phyloP scores from a whole-genome alignment of 495 filamentous ascomycete genomes.

The Platismatia glauca region DNA sequence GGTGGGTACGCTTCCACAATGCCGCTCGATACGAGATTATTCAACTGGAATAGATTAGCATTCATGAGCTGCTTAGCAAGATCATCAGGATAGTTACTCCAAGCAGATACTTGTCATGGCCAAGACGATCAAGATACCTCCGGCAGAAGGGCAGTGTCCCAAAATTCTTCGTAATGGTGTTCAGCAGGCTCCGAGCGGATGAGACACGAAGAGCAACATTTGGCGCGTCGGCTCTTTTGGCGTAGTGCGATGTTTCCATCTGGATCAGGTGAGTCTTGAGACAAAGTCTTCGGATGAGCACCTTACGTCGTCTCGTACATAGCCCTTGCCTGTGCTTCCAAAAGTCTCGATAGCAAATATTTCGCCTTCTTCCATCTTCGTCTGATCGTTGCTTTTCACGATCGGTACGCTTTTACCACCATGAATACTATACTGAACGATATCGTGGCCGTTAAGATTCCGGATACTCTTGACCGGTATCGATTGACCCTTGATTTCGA shows the following conservation, averaged over 20 bases:
- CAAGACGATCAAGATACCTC: slow-evolving; percentile 55
- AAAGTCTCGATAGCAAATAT: slow-evolving; percentile 60
- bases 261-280: slow-evolving; percentile 26
- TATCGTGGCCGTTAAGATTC: slow-evolving; percentile 51
- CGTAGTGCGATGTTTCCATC: slow-evolving; percentile 48
- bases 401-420: slow-evolving; percentile 55
- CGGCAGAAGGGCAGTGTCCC: slow-evolving; percentile 53
- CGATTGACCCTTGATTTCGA: slow-evolving; percentile 47
- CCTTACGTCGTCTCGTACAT: slow-evolving; percentile 35
- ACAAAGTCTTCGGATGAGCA: background rate
- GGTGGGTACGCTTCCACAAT: slow-evolving; percentile 47
- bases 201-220: slow-evolving; percentile 43
- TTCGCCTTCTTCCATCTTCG: slow-evolving; percentile 60
- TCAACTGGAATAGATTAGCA: slow-evolving; percentile 33
- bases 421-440: slow-evolving; percentile 51
- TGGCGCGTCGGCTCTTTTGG: slow-evolving; percentile 43
- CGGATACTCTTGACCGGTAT: slow-evolving; percentile 52
- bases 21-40: slow-evolving; percentile 43
- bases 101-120: slow-evolving; percentile 50
- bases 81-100: slow-evolving; percentile 34
- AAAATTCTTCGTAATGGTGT: slow-evolving; percentile 56
- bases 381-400: slow-evolving; percentile 47
- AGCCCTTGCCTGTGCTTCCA: slow-evolving; percentile 50
- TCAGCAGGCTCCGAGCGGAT: slow-evolving; percentile 48
- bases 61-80: too few relatives aligned